phyloP scores from a whole-genome alignment of 192 early-diverging fungal genomes.

The Fimicolochytrium jonesii region DNA sequence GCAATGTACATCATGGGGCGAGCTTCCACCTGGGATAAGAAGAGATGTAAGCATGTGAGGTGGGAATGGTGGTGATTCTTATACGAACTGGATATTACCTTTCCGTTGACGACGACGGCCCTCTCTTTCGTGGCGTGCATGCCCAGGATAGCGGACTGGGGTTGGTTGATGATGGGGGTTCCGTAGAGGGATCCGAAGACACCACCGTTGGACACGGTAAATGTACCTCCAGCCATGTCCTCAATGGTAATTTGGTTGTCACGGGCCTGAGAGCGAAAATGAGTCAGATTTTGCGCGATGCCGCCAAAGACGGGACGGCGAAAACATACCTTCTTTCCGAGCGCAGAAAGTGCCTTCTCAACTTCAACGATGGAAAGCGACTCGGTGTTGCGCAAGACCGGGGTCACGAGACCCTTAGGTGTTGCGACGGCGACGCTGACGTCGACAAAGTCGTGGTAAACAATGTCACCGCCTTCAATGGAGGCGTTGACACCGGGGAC shows the following conservation, averaged over 20 bases:
- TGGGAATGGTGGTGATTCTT: neutral
- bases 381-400: constrained; percentile 91
- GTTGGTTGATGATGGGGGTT: constrained; percentile 98
- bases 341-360: constrained; percentile 84
- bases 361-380: constrained; percentile 79
- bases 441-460: constrained; percentile 95
- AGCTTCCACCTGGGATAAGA: constrained; percentile 13
- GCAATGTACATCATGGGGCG: constrained; percentile 90
- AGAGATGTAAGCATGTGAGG: neutral
- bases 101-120: constrained; percentile 88
- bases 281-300: no score
- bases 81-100: constrained; percentile 45
- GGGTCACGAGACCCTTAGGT: constrained; percentile 98
- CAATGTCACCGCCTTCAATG: constrained; percentile 87
- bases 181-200: constrained; percentile 96
- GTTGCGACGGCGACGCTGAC: constrained; percentile 95
- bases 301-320: no score
- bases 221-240: constrained; percentile 97
- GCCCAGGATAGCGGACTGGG: constrained; percentile 94
- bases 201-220: constrained; percentile 99
- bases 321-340: constrained; percentile 68
- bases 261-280: constrained; percentile 63
- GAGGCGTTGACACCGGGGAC: constrained; percentile 92
- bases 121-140: constrained; percentile 99
- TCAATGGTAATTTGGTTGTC: constrained; percentile 96